phyloP scores from a whole-genome alignment of 345 rosid genomes.

The Stellera chamaejasme region DNA sequence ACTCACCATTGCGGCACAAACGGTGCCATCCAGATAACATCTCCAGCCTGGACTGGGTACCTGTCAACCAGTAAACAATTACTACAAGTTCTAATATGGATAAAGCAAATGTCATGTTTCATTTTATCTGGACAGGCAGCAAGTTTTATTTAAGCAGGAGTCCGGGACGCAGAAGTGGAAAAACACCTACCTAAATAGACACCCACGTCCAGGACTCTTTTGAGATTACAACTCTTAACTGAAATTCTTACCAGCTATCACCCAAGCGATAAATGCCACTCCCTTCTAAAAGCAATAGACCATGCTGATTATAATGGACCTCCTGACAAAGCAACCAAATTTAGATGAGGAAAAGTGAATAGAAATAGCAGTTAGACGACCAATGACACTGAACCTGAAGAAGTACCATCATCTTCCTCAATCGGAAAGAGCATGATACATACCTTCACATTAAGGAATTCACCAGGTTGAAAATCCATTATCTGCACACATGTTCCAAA shows the following conservation, averaged over 20 bases:
- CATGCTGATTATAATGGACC: conserved; percentile 94
- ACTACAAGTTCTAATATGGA: too few relatives aligned
- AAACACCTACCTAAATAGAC: too few relatives aligned
- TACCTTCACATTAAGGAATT: conserved; percentile 89
- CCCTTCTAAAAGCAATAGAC: conserved; percentile 86
- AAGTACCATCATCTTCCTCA: conserved; percentile 2
- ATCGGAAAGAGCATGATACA: conserved; percentile 5
- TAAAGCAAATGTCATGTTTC: too few relatives aligned
- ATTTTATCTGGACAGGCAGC: too few relatives aligned
- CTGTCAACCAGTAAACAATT: conserved; percentile 17
- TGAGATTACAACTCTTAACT: conserved; percentile 13
- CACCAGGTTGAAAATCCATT: conserved; percentile 96
- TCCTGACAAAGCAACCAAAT: conserved; percentile 43
- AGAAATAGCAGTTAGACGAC: neutral
- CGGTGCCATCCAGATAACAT: conserved; percentile 97
- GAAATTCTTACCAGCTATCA: conserved; percentile 58
- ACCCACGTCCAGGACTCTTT: conserved; percentile 3
- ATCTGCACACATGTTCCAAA: conserved; percentile 35
- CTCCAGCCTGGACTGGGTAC: conserved; percentile 95
- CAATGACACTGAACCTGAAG: conserved; percentile 7
- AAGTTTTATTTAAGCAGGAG: too few relatives aligned
- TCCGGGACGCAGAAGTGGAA: too few relatives aligned
- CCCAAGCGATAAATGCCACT: conserved; percentile 89
- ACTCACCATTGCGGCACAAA: conserved; percentile 90
- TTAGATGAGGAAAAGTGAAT: neutral